Evolutionary conservation across 306 rosid genomes (phyloP), one percentile per base, ranked within the genome.

Genomic region (Hippophae gyantsensis): DNA sequence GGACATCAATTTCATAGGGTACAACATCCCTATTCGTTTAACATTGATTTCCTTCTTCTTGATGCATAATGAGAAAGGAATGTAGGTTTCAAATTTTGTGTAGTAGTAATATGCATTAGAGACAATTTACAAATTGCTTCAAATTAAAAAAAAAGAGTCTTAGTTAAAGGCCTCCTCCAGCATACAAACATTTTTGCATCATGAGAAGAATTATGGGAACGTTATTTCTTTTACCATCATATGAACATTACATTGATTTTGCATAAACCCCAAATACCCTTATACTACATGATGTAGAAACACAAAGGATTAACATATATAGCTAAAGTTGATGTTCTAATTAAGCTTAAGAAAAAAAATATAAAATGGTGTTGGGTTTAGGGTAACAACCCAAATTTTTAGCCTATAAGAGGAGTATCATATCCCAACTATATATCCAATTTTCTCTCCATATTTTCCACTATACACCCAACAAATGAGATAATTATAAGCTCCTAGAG

Each of bases 221-320:
- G 64, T 95, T 81, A 47, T 90, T 90, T 32, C 98, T 89, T 54
- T 85, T 79, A 42, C 75, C 82, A 65, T 90, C 98, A 59, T 69
- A 85, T 6, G 96, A 83, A 48, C 98, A 85, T 65, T 90, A 95
- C 98, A 87, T 85, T 42, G 96, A 90, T 76, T 81, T 77, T 27
- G 98, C 92, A 50, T 96, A 90, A 67, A 87, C 96, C 71, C 95
- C 96, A 60, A 87, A 87, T 25, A 87, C 96, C 72, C 87, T 87
- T 3, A 66, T 92, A 76, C 96, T 90, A 79, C 58, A 10, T 6
- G 60, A 55, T 25, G 51, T 38, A 27, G 56, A 55, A 38, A 7
- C 26, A 62, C n/a, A 51, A 51, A 43, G 10, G 5, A 41, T 12
- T 60, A 56, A 13, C 58, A 11, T 55, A 45, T 43, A 53, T 60